Conservation (phyloP, 345 rosid species). For the Populus euphratica region DNA sequence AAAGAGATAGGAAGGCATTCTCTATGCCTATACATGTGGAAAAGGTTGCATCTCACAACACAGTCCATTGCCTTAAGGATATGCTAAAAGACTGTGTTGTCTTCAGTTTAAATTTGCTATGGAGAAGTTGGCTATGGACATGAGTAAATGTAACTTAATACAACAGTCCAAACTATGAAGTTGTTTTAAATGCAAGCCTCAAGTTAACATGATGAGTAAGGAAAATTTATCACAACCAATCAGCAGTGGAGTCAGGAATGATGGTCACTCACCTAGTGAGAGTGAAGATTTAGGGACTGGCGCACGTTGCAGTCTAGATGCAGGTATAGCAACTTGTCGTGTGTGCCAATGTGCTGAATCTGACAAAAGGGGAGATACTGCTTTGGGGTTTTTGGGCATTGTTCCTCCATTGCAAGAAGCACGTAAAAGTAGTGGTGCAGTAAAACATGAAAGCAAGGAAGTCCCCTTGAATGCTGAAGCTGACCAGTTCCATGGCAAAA, state of each 20-base stretch:
- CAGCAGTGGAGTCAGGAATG: conserved; percentile 38
- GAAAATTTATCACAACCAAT: conserved; percentile 45
- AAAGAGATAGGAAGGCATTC: not conserved
- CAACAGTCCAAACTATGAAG: not conserved
- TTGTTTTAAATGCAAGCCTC: not conserved
- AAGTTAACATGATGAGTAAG: conserved; percentile 52
- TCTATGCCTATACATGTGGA: not conserved
- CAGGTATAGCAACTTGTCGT: conserved; percentile 67
- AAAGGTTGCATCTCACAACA: not conserved
- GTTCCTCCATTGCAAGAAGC: conserved; percentile 44
- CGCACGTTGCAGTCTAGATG: conserved; percentile 58
- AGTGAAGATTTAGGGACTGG: conserved; percentile 36
- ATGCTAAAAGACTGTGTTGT: not conserved
- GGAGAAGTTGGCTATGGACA: not conserved
- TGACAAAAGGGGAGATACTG: conserved; percentile 78
- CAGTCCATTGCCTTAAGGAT: not conserved
- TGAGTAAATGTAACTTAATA: not conserved
- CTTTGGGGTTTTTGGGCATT: conserved; percentile 70
- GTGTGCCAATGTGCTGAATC: conserved; percentile 96
- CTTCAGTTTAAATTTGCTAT: not conserved
- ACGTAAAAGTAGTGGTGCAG: conserved; percentile 37
- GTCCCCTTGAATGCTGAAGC: conserved; percentile 26
- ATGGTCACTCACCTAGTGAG: conserved; percentile 34
- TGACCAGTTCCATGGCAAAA: conserved; percentile 28
- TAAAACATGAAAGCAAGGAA: conserved; percentile 22